A percentile compares a stretch with the other conserved stretches of the same genome.
Evolutionary conservation across 2,329 filamentous ascomycete genomes (phyloP).

Genomic region (Aspergillus brasiliensis): DNA sequence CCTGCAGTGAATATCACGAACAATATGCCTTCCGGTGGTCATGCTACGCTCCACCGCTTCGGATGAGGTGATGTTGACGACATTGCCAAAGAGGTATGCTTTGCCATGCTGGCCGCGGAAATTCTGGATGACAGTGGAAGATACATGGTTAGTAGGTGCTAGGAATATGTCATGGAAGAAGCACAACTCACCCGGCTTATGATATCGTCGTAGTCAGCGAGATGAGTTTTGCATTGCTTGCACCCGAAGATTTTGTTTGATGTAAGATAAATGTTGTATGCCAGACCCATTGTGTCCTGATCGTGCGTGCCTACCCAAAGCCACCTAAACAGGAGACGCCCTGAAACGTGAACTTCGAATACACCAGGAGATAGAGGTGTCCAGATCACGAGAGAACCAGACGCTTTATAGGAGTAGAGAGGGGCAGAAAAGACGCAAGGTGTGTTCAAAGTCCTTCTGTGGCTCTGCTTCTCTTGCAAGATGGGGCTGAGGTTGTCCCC

Average conservation of each 20-base stretch:
- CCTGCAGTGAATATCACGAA: conserved; percentile 87
- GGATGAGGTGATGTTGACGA: conserved; percentile 83
- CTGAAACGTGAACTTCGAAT: conserved; percentile 24
- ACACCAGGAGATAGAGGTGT: conserved; percentile 12
- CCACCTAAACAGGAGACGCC: conserved; percentile 16
- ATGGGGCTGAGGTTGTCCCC: neutral
- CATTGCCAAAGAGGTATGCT: conserved; percentile 90
- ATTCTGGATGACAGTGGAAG: conserved; percentile 61
- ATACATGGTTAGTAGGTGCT: conserved; percentile 7
- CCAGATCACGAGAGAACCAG: neutral
- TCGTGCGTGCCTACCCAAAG: conserved; percentile 19
- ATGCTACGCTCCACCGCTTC: conserved; percentile 94
- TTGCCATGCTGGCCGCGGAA: conserved; percentile 98
- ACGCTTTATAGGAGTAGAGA: neutral
- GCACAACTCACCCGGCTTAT: conserved; percentile 78
- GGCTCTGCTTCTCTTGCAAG: neutral
- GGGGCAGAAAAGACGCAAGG: neutral
- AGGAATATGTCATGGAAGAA: neutral
- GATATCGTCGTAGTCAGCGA: conserved; percentile 94
- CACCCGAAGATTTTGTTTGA: conserved; percentile 87
- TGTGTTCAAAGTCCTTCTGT: neutral
- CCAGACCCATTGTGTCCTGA: conserved; percentile 70
- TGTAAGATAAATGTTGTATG: conserved; percentile 89
- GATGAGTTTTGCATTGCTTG: conserved; percentile 92
- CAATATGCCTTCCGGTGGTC: conserved; percentile 93